A percentile compares a stretch with the other conserved stretches of the same genome.
phyloP scores from a whole-genome alignment of 345 rosid species.

The Sisymbrium altissimum region DNA sequence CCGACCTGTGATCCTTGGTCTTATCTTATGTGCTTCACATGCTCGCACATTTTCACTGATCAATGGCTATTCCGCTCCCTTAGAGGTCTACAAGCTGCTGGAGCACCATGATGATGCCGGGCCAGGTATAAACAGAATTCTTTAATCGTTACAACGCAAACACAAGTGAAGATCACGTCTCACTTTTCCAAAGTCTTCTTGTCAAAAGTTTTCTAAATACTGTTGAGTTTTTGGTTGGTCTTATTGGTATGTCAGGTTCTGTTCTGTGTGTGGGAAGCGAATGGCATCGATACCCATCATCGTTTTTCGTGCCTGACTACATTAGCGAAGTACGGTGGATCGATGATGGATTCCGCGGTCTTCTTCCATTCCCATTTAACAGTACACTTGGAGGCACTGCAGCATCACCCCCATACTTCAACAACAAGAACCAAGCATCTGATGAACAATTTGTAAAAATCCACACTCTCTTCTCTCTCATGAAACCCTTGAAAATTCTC shows the following conservation, averaged over 20 bases:
- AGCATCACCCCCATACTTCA: conserved; percentile 82
- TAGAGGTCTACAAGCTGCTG: conserved; percentile 78
- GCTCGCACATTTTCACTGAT: conserved; percentile 81
- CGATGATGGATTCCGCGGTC: conserved; percentile 93
- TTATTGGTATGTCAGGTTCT: conserved; percentile 49
- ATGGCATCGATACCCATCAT: conserved; percentile 97
- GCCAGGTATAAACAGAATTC: conserved; percentile 42
- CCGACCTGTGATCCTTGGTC: conserved; percentile 68
- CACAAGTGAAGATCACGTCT: background rate
- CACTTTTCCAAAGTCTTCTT: background rate
- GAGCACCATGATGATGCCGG: conserved; percentile 89
- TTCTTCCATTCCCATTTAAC: conserved; percentile 91
- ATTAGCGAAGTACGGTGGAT: conserved; percentile 79
- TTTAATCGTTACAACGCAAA: background rate
- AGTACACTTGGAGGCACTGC: conserved; percentile 85
- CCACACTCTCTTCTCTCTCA: background rate
- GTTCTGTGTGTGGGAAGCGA: conserved; percentile 95
- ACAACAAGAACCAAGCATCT: conserved; percentile 85
- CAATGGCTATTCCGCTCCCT: conserved; percentile 83
- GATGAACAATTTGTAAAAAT: conserved; percentile 73
- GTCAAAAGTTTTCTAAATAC: background rate
- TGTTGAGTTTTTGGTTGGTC: conserved; percentile 7
- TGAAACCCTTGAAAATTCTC: background rate
- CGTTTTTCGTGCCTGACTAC: conserved; percentile 77
- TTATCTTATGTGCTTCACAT: conserved; percentile 84